Base-by-base conservation (phyloP, 495 filamentous ascomycete species). In the Coniosporium apollinis region DNA sequence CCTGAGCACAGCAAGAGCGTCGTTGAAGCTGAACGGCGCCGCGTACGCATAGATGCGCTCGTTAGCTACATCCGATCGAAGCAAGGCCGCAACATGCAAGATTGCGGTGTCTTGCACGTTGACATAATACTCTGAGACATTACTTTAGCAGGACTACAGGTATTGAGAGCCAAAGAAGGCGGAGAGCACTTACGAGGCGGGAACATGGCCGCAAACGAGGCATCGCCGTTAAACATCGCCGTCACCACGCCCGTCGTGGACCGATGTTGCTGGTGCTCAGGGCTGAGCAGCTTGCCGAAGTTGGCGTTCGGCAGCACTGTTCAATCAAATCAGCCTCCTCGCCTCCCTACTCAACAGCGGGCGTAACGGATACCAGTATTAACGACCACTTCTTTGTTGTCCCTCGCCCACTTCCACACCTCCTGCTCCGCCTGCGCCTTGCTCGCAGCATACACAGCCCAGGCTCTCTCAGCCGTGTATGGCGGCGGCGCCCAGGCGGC, bases 1-100 rank as follows among this genome's bases (percentile, higher is more conserved):
- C n/a, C 55, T 33, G 11, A 60, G 21, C 15, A 57, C 49, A 9
- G 36, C 49, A 2, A 57, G 44, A 8, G 58, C 44, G 18, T 51
- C 48, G 26, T 56, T 56, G 52, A 55, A 64, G 13, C 48, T 61
- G 29, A 39, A 53, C 0, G 49, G 48, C 1, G 34, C 39, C 1
- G 60, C 61, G 37, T 54, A 65, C 2, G 54, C 65, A 42, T 69
- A 63, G 20, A 72, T 49, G 0, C 67, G 55, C 45, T 66, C 54
- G 3, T 55, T 52, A 18, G 56, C 44, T 4, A 65, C 54, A 1
- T 43, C 40, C 0, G 52, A 49, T 22, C 63, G 47, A 2, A 67
- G 46, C 11, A 69, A 45, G 2, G 55, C 67, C 3, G 60, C 55
- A 1, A 69, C 49, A 38, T 66, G 60, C 1, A 72, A 45, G 1